Conservation (phyloP, 2,329 filamentous ascomycete genomes). For the Colletotrichum musicola region DNA sequence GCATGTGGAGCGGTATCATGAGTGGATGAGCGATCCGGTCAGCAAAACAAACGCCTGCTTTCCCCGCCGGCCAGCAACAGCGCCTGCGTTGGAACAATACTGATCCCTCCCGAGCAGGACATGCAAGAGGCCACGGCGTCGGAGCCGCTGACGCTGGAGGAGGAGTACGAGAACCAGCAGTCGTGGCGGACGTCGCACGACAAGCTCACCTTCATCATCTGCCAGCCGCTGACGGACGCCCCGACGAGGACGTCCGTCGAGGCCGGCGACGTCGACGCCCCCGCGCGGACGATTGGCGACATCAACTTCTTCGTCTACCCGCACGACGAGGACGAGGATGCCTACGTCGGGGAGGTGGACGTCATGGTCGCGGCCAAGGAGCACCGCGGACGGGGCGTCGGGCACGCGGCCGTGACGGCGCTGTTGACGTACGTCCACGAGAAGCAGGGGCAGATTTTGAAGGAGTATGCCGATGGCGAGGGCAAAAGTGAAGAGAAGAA, state of each 20-base stretch:
- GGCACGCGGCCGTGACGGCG: constrained; percentile 72
- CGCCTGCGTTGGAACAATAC: not conserved
- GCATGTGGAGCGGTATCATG: constrained; percentile 87
- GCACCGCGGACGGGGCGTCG: constrained; percentile 73
- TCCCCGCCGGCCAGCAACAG: too few species aligned
- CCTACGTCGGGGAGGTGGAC: constrained; percentile 79
- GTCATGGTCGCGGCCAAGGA: constrained; percentile 81
- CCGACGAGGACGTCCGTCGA: constrained; percentile 4
- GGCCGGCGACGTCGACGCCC: constrained; percentile 64
- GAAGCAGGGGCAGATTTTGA: constrained; percentile 66
- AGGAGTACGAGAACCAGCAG: constrained; percentile 92
- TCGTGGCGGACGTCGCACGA: constrained; percentile 86
- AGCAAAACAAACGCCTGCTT: constrained; percentile 41
- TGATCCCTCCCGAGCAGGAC: constrained; percentile 57
- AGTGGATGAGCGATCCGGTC: constrained; percentile 90
- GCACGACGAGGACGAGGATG: constrained; percentile 59
- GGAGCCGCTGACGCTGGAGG: constrained; percentile 80
- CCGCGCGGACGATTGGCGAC: constrained; percentile 76
- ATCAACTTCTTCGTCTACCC: constrained; percentile 84
- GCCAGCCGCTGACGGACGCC: constrained; percentile 58
- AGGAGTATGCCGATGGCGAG: constrained; percentile 52
- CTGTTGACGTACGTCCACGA: constrained; percentile 77
- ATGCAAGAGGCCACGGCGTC: constrained; percentile 90
- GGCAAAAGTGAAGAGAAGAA: not conserved
- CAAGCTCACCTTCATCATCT: constrained; percentile 94